Evolutionary conservation across 2,329 filamentous ascomycete species (phyloP), one percentile per base, ranked within the genome.

Genomic region (Xylaria digitata): DNA sequence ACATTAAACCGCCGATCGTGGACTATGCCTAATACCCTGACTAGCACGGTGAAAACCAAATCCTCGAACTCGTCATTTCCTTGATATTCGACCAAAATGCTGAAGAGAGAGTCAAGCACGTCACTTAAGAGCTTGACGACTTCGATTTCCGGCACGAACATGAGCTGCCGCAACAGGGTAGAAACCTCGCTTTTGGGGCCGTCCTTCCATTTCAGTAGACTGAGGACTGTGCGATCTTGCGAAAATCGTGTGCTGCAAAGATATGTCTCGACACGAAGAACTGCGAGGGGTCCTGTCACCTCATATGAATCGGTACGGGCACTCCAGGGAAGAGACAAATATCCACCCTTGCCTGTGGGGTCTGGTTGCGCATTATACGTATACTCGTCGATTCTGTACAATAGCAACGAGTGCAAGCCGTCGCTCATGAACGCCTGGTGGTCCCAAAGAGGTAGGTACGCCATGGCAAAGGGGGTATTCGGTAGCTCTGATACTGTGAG

Each of bases 61-160:
- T 98, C 95, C 75, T 98, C 96, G 70, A 94, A 94, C 75, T 97
- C 93, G 70, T 96, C 93, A 71, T 93, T 93, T 9, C 93, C 93
- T n/a, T 93, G 89, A 75, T 97, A 90, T 73, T 97, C 94, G 34
- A 96, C 92, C 32, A 98, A 83, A 32, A 97, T 94, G 6, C 93
- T 91, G 76, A 99, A 99, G 0, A 99, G 86, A 0, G 93, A 89
- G 78, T 97, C 93, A 60, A 99, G 90, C 0, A 98, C 94, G 73
- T 97, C 92, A 69, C 88, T 91, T 7, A 98, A 83, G 48, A 98
- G 86, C 82, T 98, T 99, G 69, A 99, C 96, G 40, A 99, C 92
- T 80, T 99, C 96, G 63, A 98, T 97, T 77, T 99, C 96, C 0
- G 96, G 92, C 0, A 99, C 94, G 72, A 98, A 98, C 21, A 94